Percentiles rank a stretch among this genome's conserved stretches.
phyloP scores from a whole-genome alignment of 305 asterid genomes.

The Ilex paraguariensis region DNA sequence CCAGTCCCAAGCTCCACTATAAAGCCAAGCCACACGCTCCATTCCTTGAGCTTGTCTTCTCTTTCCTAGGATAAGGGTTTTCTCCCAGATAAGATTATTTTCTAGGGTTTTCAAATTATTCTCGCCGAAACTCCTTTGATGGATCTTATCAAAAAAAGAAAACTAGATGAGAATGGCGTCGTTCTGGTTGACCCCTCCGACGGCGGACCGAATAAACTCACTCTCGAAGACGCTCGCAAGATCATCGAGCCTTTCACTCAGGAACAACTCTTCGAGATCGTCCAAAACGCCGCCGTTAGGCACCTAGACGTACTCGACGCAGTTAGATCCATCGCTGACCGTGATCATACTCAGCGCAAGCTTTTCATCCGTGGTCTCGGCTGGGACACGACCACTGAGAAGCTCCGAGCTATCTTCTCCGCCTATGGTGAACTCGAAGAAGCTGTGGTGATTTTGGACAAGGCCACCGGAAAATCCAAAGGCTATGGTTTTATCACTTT shows the following conservation, averaged over 20 bases:
- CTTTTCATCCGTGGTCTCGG: conserved; percentile 89
- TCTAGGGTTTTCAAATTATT: too few species aligned
- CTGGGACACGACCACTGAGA: conserved; percentile 83
- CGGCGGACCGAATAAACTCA: conserved; percentile 33
- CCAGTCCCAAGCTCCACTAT: background rate
- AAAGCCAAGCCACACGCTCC: background rate
- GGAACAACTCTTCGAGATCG: conserved; percentile 55
- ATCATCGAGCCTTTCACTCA: conserved; percentile 54
- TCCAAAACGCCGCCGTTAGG: conserved; percentile 51
- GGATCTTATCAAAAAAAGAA: conserved; percentile 67
- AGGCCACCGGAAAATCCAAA: conserved; percentile 70
- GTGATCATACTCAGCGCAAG: conserved; percentile 61
- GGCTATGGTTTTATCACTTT: conserved; percentile 79
- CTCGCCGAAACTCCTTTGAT: conserved; percentile 12
- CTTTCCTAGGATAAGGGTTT: conserved; percentile 17
- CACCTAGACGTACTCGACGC: conserved; percentile 66
- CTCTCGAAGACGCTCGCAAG: conserved; percentile 55
- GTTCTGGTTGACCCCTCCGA: conserved; percentile 25
- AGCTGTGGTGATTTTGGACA: conserved; percentile 75
- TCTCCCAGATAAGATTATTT: background rate
- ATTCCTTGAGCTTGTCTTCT: background rate
- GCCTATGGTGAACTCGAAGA: conserved; percentile 70
- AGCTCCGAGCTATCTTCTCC: conserved; percentile 53
- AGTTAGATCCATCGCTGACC: conserved; percentile 57
- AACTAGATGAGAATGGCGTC: conserved; percentile 57